These are phyloP conservation scores for Pseudisothecium myosuroides DNA, from an alignment of 225 moss, liverwort and hornwort species.

Conservation along the genomic window DNA sequence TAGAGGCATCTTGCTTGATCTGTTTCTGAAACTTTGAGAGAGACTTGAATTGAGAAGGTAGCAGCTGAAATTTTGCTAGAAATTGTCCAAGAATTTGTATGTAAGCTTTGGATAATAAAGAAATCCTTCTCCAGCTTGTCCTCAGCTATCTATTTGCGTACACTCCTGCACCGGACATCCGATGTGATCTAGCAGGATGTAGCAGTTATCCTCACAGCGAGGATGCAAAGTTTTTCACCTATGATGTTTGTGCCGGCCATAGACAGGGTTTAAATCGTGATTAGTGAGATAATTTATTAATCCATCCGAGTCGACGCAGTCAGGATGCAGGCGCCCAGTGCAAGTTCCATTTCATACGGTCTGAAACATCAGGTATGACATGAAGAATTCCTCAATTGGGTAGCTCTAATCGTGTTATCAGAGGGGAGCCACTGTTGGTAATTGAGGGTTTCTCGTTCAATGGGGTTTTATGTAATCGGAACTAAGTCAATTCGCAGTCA, in stretches of 20 bases:
- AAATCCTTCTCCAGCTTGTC: conserved; percentile 78
- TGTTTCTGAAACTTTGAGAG: not conserved
- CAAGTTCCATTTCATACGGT: conserved; percentile 3
- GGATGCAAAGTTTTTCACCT: not conserved
- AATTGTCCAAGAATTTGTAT: not conserved
- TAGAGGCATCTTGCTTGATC: not conserved
- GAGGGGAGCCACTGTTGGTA: not conserved
- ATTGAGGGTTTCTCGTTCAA: not conserved
- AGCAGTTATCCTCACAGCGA: not conserved
- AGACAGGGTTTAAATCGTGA: not conserved
- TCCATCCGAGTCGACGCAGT: not conserved
- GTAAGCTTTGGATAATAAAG: conserved; percentile 36
- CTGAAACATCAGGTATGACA: conserved; percentile 13
- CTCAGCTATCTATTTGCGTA: conserved; percentile 82
- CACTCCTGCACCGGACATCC: not conserved
- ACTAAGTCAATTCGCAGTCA: not conserved
- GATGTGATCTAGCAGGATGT: not conserved
- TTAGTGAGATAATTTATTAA: not conserved
- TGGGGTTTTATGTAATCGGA: not conserved
- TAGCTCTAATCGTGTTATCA: not conserved
- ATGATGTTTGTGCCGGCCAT: not conserved
- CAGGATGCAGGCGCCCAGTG: conserved; percentile 13
- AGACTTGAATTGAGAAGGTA: not conserved
- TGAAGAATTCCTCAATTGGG: not conserved
- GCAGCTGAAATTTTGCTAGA: not conserved